Base-by-base conservation (phyloP, 208 protist species). In the Leishmania mexicana region DNA sequence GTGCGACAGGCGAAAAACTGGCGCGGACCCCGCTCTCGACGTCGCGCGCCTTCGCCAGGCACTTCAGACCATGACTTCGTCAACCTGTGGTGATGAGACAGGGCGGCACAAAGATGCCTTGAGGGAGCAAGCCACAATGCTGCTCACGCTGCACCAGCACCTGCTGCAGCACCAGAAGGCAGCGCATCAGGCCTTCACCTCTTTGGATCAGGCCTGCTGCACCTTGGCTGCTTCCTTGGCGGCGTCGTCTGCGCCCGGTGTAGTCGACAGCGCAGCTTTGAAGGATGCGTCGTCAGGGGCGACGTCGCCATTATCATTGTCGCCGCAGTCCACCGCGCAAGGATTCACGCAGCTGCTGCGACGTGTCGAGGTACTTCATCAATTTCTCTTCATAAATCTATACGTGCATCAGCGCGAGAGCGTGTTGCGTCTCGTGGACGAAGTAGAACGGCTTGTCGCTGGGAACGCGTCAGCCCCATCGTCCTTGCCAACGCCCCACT, bases 371-470 rank as follows among this genome's bases (percentile, higher is more conserved):
- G 65, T 60, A 6, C 53, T 87, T 24, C 78, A 85, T 62, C 58
- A 80, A 1, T 87, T 85, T 79, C 84, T 87, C 51, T 87, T 87
- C 24, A 78, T 60, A 21, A 81, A 85, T 38, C 57, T 87, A 0
- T 85, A 85, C 81, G 65, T 81, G 60, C 80, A 87, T 45, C 81
- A 87, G 53, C 84, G 76, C 11, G 80, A 87, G 58, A 47, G 60
- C 60, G 76, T 76, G 13, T 74, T 87, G 76, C 71, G 64, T 62
- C 74, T 87, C 3, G 24, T 87, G 28, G 31, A 15, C 6, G 77
- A 54, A 1, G 80, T 87, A 31, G 84, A 84, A 58, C 75, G 80
- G 15, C 42, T 31, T 28, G 76, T 87, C n/a, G 42, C 77, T 45
- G 35, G 17, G 40, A 53, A 17, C 35, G 78, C 19, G 21, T 38